phyloP scores from a whole-genome alignment of 495 filamentous ascomycete species.

The Lasiosphaeria hispida region DNA sequence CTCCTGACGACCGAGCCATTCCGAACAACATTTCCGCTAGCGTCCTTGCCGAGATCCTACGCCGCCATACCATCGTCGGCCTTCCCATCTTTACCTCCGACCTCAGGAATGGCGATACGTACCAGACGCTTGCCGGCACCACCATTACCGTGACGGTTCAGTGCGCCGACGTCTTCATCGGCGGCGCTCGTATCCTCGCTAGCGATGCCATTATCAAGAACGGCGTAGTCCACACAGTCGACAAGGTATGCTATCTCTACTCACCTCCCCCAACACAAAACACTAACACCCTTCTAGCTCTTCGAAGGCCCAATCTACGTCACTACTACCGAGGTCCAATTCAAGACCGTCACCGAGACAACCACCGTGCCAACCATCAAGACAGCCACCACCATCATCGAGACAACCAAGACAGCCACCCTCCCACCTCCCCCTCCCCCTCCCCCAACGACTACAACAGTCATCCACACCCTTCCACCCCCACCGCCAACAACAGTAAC shows the following conservation, averaged over 20 bases:
- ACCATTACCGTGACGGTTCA: slow-evolving; percentile 8
- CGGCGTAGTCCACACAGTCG: slow-evolving; percentile 12
- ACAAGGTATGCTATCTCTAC: not conserved
- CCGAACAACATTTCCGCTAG: not conserved
- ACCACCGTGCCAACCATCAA: not conserved
- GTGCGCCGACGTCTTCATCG: slow-evolving; percentile 13
- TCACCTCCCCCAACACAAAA: not conserved
- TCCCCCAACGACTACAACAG: too few relatives aligned
- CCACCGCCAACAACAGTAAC: too few relatives aligned
- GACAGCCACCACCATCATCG: not conserved
- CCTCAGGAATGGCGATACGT: slow-evolving; percentile 8
- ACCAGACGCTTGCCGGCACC: slow-evolving; percentile 13
- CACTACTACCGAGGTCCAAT: slow-evolving; percentile 6
- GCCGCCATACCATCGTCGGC: slow-evolving; percentile 5
- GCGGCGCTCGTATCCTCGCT: slow-evolving; percentile 9
- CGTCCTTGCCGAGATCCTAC: slow-evolving; percentile 11
- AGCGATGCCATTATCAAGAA: slow-evolving; percentile 16
- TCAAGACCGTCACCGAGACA: slow-evolving; percentile 9
- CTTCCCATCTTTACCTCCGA: slow-evolving; percentile 12
- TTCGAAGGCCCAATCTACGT: slow-evolving; percentile 1
- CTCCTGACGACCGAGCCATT: slow-evolving; percentile 3
- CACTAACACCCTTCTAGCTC: slow-evolving; percentile 3
- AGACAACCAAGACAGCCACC: not conserved
- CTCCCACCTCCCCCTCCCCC: not conserved
- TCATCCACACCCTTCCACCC: too few relatives aligned